Base-by-base conservation (phyloP, 2,329 filamentous ascomycete species). In the Aureobasidium uvarum region DNA sequence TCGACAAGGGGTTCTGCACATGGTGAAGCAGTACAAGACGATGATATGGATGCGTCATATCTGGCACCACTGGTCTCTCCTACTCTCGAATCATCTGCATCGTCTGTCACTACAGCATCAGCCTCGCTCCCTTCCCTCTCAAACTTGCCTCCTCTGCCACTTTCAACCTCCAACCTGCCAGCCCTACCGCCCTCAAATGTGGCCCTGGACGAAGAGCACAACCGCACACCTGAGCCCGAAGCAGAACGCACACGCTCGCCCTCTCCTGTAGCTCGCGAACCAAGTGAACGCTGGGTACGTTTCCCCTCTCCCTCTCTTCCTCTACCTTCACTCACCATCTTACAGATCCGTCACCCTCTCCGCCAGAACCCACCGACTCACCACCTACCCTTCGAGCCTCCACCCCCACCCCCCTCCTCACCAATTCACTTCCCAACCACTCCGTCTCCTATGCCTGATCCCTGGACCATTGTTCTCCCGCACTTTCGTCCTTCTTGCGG, bases 341-440 rank as follows among this genome's bases (percentile, higher is more conserved):
- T 7, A 50, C 43, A 62, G 58, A 45, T 41, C 7, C 58, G 58
- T 13, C 58, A 62, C 10, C 66, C 66, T 4, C 50, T 67, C 7
- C 62, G 58, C 38, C 56, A 62, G 38, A 66, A 63, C 58, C 66
- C 66, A n/a, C 58, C 66, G 5, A 46, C 8, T 5, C 25, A 23
- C 3, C 54, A 28, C 5, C 16, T 33, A 38, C 16, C 54, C 25
- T 23, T 25, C 33, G 33, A 13, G 33, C 33, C 33, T 3, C 38
- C 54, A 20, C 54, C 54, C 1, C 54, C 39, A 45, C 52, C 52
- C 4, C 36, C 52, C 6, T 58, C 54, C 25, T 38, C 54, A 5
- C 33, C 54, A 58, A 23, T 45, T 8, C 23, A 31, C 8, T 10
- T 11, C 7, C 31, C 33, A 38, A 41, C 36, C 6, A 23, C 36